phyloP scores from a whole-genome alignment of 108 stramenopile genomes.

The Nitzschia inconspicua region DNA sequence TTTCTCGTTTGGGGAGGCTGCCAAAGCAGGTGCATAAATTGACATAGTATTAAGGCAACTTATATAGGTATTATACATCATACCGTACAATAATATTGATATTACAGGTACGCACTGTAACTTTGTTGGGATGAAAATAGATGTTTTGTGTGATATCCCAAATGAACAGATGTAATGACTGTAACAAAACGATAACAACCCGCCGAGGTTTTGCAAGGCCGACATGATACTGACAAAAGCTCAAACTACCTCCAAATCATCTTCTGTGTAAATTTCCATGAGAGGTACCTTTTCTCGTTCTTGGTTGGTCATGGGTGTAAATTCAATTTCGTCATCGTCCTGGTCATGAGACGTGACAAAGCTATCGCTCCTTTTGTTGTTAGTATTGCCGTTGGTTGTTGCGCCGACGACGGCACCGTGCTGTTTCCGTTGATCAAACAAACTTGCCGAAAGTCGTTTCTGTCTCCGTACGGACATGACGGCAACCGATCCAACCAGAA shows the following conservation, averaged over 20 bases:
- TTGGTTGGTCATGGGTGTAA: constrained; percentile 8
- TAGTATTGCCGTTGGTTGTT: background rate
- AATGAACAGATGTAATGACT: too few species aligned
- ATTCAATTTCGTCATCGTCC: constrained; percentile 19
- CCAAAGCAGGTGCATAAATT: too few species aligned
- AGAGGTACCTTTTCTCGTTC: constrained; percentile 6
- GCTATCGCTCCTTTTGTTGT: background rate
- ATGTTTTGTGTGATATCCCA: too few species aligned
- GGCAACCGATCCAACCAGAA: constrained; percentile 19
- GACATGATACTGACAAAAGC: background rate
- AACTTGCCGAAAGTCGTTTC: constrained; percentile 11
- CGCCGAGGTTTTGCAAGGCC: too few species aligned
- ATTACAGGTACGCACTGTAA: too few species aligned
- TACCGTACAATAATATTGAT: too few species aligned
- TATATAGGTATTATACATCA: too few species aligned
- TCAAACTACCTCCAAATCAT: constrained; percentile 13
- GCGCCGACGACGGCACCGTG: background rate
- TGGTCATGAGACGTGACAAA: background rate
- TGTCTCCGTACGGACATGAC: constrained; percentile 15
- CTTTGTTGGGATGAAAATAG: too few species aligned
- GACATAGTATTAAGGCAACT: too few species aligned
- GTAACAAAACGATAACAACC: too few species aligned
- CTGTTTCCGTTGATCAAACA: constrained; percentile 30
- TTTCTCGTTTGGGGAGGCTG: too few species aligned
- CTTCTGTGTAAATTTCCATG: constrained; percentile 12